These are phyloP conservation scores for Hypocrella siamensis DNA, from an alignment of 2,329 filamentous ascomycete genomes.

Conservation along the genomic window DNA sequence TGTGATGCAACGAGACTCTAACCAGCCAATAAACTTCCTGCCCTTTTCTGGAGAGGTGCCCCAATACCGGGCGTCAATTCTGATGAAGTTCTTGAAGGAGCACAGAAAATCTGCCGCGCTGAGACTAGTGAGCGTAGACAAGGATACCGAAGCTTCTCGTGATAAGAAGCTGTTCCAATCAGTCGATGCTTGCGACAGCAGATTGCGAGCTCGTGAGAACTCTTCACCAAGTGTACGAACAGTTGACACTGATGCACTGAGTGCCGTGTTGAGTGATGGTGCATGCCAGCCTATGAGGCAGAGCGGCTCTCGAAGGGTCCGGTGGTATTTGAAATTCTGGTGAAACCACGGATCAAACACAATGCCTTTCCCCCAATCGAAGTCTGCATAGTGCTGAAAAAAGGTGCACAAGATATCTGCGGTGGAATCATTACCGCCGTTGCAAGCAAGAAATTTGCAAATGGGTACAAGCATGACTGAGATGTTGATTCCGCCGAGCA, in stretches of 20 bases:
- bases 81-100: constrained; percentile 37
- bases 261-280: constrained; percentile 44
- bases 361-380: constrained; percentile 39
- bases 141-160: background rate
- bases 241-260: constrained; percentile 36
- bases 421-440: constrained; percentile 21
- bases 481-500: constrained; percentile 49
- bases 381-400: constrained; percentile 44
- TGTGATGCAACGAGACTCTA: constrained; percentile 43
- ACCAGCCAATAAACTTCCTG: constrained; percentile 42
- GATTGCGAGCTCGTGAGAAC: constrained; percentile 26
- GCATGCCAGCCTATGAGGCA: constrained; percentile 47
- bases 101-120: constrained; percentile 32
- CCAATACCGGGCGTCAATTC: constrained; percentile 51
- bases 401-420: constrained; percentile 41
- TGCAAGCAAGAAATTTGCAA: constrained; percentile 34
- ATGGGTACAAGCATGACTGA: constrained; percentile 44
- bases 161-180: constrained; percentile 29
- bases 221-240: constrained; percentile 34
- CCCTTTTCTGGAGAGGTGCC: constrained; percentile 38
- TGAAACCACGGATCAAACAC: constrained; percentile 48
- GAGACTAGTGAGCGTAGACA: background rate
- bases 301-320: constrained; percentile 42
- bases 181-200: constrained; percentile 18
- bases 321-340: constrained; percentile 31